phyloP scores from a whole-genome alignment of 306 rosid genomes.

The Arachis hypogaea region DNA sequence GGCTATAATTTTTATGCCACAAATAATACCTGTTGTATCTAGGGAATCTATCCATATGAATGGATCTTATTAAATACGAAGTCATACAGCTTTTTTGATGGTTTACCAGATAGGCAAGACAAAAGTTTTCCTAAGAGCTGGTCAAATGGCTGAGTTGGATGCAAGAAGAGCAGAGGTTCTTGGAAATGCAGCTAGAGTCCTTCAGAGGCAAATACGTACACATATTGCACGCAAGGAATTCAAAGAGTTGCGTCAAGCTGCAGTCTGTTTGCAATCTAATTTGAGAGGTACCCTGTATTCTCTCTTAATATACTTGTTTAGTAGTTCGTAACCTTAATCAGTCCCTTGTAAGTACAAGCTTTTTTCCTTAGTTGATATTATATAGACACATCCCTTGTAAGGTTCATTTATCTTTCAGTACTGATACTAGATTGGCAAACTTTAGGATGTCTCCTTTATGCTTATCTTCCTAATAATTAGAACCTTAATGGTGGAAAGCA shows the following conservation, averaged over 20 bases:
- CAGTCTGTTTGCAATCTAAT: slow-evolving; percentile 81
- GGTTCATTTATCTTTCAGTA: neutral
- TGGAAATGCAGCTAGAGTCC: slow-evolving; percentile 89
- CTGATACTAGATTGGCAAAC: slow-evolving; percentile 7
- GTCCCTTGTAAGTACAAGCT: slow-evolving; percentile 6
- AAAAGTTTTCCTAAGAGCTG: slow-evolving; percentile 93
- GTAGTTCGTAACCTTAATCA: slow-evolving; percentile 14
- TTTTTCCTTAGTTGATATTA: slow-evolving; percentile 3
- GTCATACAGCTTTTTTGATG: slow-evolving; percentile 48
- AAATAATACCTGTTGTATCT: slow-evolving; percentile 31
- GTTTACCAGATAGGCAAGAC: slow-evolving; percentile 90
- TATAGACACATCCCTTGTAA: neutral
- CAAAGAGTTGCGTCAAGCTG: slow-evolving; percentile 75
- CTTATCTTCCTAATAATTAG: slow-evolving; percentile 5
- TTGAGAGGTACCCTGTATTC: slow-evolving; percentile 71
- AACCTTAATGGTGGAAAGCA: slow-evolving; percentile 1
- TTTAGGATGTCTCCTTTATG: neutral
- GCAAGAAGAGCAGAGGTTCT: slow-evolving; percentile 97
- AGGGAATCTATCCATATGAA: slow-evolving; percentile 20
- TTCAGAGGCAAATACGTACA: slow-evolving; percentile 94
- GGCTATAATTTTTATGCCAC: slow-evolving; percentile 10
- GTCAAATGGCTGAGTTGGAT: slow-evolving; percentile 99
- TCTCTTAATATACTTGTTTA: slow-evolving; percentile 36
- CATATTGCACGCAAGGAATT: slow-evolving; percentile 94
- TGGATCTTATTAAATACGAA: slow-evolving; percentile 29